Conservation (phyloP, 176 grass and related monocot genomes). For the Cocos nucifera region DNA sequence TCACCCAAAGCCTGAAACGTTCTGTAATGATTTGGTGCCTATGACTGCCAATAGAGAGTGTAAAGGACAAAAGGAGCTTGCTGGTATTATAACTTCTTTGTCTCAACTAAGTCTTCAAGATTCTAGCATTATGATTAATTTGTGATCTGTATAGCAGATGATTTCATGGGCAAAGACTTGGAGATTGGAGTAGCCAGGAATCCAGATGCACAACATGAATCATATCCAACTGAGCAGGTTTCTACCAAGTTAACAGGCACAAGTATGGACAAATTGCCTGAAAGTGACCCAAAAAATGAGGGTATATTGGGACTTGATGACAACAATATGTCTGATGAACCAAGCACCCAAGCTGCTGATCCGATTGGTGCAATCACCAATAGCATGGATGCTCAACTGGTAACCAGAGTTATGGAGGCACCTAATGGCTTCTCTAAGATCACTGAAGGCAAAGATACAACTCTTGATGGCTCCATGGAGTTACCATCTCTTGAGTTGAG, state of each 20-base stretch:
- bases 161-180: slow-evolving; percentile 55
- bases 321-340: slow-evolving; percentile 30
- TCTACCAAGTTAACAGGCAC: not conserved
- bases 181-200: slow-evolving; percentile 52
- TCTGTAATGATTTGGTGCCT: slow-evolving; percentile 37
- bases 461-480: slow-evolving; percentile 16
- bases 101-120: not conserved
- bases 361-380: slow-evolving; percentile 60
- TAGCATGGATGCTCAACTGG: slow-evolving; percentile 26
- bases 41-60: slow-evolving; percentile 24
- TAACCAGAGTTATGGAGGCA: slow-evolving; percentile 20
- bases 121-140: not conserved
- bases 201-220: slow-evolving; percentile 13
- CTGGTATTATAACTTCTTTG: slow-evolving; percentile 25
- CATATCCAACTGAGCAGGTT: slow-evolving; percentile 8
- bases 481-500: slow-evolving; percentile 55
- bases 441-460: slow-evolving; percentile 34
- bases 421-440: slow-evolving; percentile 37
- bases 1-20: slow-evolving; percentile 48
- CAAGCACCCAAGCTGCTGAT: slow-evolving; percentile 46
- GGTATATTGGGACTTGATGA: slow-evolving; percentile 18
- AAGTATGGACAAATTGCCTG: not conserved
- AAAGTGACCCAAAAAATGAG: slow-evolving; percentile 28
- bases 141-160: slow-evolving; percentile 29
- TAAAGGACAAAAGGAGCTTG: slow-evolving; percentile 41